Evolutionary conservation across 2,329 filamentous ascomycete species (phyloP).

Genomic region (Xylaria sp.): DNA sequence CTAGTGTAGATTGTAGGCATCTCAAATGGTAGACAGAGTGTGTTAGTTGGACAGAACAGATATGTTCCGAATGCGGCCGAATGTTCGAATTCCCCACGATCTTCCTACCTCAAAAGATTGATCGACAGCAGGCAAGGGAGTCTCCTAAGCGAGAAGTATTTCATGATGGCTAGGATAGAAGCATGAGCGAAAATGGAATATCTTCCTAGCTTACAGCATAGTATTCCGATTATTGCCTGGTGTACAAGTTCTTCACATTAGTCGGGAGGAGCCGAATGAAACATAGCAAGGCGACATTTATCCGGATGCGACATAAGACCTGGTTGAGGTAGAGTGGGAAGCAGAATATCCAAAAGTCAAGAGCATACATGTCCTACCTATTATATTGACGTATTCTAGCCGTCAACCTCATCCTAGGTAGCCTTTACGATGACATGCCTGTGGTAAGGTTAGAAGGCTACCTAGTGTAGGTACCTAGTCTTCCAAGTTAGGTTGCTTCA

Average conservation of each 20-base stretch:
- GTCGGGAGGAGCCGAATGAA: conserved; percentile 24
- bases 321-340: neutral
- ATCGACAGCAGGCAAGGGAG: conserved; percentile 24
- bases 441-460: neutral
- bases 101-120: conserved; percentile 34
- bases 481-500: neutral
- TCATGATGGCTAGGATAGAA: neutral
- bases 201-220: neutral
- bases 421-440: neutral
- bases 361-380: neutral
- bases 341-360: neutral
- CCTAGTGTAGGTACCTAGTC: neutral
- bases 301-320: conserved; percentile 16
- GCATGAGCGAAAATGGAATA: neutral
- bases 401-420: neutral
- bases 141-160: conserved; percentile 9
- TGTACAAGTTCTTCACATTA: neutral
- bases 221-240: neutral
- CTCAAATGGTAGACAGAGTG: neutral
- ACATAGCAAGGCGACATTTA: conserved; percentile 25
- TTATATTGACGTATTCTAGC: neutral
- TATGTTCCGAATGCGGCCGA: neutral
- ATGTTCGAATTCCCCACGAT: conserved; percentile 21
- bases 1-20: too few relatives aligned
- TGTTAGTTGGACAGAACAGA: too few relatives aligned